Evolutionary conservation across 163 green algal species (phyloP).

Genomic region (Scenedesmus sp.): DNA sequence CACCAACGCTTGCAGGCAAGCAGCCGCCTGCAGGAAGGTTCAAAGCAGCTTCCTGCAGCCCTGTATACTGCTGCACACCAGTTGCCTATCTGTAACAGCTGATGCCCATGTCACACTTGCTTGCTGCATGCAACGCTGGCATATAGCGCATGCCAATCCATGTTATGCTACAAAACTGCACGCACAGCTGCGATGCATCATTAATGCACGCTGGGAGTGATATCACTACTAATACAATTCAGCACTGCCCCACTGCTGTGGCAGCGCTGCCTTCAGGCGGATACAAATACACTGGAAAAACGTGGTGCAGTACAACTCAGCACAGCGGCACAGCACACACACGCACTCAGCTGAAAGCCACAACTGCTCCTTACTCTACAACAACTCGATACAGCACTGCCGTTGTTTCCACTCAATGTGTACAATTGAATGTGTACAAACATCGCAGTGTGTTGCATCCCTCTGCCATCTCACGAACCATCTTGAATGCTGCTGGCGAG

Average conservation of each 20-base stretch:
- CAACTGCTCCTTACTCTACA: neutral
- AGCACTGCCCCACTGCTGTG: neutral
- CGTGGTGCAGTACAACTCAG: neutral
- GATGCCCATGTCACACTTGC: neutral
- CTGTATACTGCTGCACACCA: too few relatives aligned
- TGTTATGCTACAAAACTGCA: neutral
- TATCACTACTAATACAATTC: neutral
- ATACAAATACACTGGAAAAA: neutral
- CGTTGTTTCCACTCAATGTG: too few relatives aligned
- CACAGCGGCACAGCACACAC: neutral
- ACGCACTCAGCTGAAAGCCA: neutral
- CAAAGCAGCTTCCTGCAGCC: too few relatives aligned
- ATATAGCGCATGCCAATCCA: neutral
- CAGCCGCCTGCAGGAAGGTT: too few relatives aligned
- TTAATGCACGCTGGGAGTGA: neutral
- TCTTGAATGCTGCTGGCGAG: too few relatives aligned
- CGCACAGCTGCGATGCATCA: neutral
- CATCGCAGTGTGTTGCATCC: too few relatives aligned
- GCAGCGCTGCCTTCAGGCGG: neutral
- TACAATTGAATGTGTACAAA: too few relatives aligned
- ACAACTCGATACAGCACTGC: neutral
- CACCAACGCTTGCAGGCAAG: too few relatives aligned
- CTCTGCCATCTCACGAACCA: too few relatives aligned
- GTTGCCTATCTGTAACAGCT: too few relatives aligned
- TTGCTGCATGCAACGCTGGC: neutral